Conservation (phyloP, 225 moss, liverwort and hornwort genomes). For the Asterella californica region DNA sequence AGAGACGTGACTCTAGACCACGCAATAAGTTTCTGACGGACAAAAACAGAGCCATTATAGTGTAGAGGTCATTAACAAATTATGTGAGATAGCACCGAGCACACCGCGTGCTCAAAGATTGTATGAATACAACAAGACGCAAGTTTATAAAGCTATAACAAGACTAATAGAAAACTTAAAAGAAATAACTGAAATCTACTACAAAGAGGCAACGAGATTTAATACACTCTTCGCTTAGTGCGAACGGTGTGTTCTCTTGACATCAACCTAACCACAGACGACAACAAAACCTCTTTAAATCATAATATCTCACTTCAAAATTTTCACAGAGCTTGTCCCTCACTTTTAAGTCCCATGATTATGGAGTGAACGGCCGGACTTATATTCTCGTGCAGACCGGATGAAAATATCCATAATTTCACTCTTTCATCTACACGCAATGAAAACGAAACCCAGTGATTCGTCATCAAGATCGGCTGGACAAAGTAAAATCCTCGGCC, state of each 20-base stretch:
- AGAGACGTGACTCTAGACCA: background rate
- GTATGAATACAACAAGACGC: no score
- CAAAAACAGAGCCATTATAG: no score
- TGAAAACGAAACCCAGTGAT: background rate
- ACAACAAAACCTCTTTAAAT: no score
- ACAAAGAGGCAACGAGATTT: no score
- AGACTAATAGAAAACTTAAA: background rate
- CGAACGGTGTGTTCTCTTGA: no score
- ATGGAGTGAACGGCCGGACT: slow-evolving; percentile 43
- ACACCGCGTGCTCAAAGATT: background rate
- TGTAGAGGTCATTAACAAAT: background rate
- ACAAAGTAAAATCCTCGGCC: background rate
- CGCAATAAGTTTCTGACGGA: background rate
- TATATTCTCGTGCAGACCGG: no score
- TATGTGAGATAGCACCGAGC: background rate
- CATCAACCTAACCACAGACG: no score
- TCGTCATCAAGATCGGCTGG: background rate
- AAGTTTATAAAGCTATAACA: background rate
- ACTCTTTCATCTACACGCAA: slow-evolving; percentile 61
- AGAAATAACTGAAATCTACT: no score
- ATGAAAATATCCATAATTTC: slow-evolving; percentile 88
- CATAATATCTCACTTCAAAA: background rate
- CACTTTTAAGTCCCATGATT: slow-evolving; percentile 80
- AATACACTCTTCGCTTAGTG: no score
- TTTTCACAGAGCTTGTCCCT: background rate